Conservation (phyloP, 805 yeast genomes). For the Pichia kluyveri region DNA sequence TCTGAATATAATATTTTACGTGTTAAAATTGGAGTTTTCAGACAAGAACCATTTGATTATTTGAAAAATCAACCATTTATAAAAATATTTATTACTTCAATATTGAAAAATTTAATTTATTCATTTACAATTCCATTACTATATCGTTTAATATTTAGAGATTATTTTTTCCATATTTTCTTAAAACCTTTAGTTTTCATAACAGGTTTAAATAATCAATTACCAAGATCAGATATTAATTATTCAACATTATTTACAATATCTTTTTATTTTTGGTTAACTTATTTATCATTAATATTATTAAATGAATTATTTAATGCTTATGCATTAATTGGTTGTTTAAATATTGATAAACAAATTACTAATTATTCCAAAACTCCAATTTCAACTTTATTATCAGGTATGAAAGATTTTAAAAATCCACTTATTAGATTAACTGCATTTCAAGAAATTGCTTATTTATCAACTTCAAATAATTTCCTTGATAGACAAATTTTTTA, state of each 20-base stretch:
- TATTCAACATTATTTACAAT: neutral
- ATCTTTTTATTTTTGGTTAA: constrained; percentile 20
- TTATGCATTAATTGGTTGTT: constrained; percentile 63
- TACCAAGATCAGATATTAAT: constrained; percentile 29
- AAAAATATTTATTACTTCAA: constrained; percentile 20
- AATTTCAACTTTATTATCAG: constrained; percentile 52
- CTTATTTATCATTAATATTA: constrained; percentile 41
- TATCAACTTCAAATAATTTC: constrained; percentile 41
- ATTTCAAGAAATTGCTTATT: constrained; percentile 64
- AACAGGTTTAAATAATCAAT: constrained; percentile 29
- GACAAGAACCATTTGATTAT: constrained; percentile 31
- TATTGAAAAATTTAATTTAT: constrained; percentile 30
- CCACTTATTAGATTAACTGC: constrained; percentile 53
- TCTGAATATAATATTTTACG: constrained; percentile 48
- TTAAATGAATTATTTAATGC: constrained; percentile 52
- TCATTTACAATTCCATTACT: constrained; percentile 23
- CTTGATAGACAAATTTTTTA: constrained; percentile 47
- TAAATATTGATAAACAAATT: constrained; percentile 56
- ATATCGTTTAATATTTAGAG: constrained; percentile 31
- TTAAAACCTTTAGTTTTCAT: constrained; percentile 24
- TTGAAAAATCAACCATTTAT: constrained; percentile 9
- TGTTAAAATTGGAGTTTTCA: constrained; percentile 35
- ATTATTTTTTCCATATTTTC: constrained; percentile 32
- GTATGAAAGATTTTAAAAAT: constrained; percentile 42
- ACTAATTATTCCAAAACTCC: constrained; percentile 54